phyloP scores from a whole-genome alignment of 345 rosid genomes.

The Corchorus olitorius region DNA sequence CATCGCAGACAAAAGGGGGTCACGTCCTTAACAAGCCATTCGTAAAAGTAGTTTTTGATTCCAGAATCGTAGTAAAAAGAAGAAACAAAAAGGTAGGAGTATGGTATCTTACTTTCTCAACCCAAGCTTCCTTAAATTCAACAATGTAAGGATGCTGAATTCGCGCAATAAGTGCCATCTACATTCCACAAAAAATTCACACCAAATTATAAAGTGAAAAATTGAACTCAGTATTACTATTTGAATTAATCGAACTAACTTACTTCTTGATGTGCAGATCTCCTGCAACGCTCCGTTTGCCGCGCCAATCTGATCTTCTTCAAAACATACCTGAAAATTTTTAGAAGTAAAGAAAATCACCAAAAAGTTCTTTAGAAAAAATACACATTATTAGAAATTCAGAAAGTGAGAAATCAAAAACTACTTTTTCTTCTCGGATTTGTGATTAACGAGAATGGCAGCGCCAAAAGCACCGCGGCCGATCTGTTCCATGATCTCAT shows the following conservation, averaged over 20 bases:
- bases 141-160: slow-evolving; percentile 91
- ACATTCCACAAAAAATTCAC: slow-evolving; percentile 22
- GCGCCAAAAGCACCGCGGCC: slow-evolving; percentile 99
- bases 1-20: background rate
- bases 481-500: slow-evolving; percentile 99
- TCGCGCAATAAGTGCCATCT: slow-evolving; percentile 96
- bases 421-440: slow-evolving; percentile 89
- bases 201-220: slow-evolving; percentile 2
- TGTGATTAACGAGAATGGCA: slow-evolving; percentile 92
- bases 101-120: slow-evolving; percentile 70
- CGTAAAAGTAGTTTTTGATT: slow-evolving; percentile 4
- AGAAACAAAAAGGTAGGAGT: background rate
- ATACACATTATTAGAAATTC: background rate
- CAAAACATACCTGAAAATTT: slow-evolving; percentile 73
- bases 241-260: slow-evolving; percentile 12
- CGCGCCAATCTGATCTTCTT: slow-evolving; percentile 98
- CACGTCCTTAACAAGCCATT: background rate
- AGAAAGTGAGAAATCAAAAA: background rate
- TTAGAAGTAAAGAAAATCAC: slow-evolving; percentile 4
- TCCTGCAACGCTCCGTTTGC: slow-evolving; percentile 94
- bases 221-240: background rate
- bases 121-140: slow-evolving; percentile 99
- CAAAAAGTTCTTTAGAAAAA: background rate
- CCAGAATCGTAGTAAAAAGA: background rate
- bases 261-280: slow-evolving; percentile 99